Evolutionary conservation across 192 early-diverging fungal genomes (phyloP).

Genomic region (Coemansia sp.): DNA sequence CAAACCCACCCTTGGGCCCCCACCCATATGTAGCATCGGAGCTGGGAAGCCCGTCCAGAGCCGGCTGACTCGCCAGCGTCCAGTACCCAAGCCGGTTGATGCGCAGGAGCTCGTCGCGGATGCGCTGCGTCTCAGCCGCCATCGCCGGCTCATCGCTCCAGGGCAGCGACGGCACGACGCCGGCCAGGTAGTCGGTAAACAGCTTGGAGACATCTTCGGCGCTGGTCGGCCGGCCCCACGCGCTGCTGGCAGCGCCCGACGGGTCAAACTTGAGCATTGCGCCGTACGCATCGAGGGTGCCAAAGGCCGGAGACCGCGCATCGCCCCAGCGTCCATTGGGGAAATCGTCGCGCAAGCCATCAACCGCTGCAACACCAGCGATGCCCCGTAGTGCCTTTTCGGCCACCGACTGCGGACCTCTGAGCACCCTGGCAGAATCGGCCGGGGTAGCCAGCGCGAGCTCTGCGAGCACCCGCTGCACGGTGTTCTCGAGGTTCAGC

Average conservation of each 20-base stretch:
- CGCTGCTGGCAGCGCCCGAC: conserved; percentile 57
- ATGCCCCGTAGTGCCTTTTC: too few relatives aligned
- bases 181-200: conserved; percentile 78
- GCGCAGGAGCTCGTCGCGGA: conserved; percentile 62
- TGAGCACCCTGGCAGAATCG: too few relatives aligned
- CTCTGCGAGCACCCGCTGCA: conserved; percentile 76
- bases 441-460: too few relatives aligned
- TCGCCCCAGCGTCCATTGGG: conserved; percentile 99
- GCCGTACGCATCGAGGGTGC: conserved; percentile 78
- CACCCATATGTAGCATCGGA: conserved; percentile 79
- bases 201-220: conserved; percentile 62
- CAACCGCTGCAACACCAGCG: conserved; percentile 12
- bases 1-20: conserved; percentile 95
- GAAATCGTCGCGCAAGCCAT: conserved; percentile 97
- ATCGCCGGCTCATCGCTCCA: conserved; percentile 90
- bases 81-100: conserved; percentile 80
- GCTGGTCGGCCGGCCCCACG: conserved; percentile 74
- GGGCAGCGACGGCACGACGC: conserved; percentile 72
- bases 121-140: conserved; percentile 64
- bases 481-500: conserved; percentile 84
- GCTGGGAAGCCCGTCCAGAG: conserved; percentile 82
- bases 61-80: conserved; percentile 95
- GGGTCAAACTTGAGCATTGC: conserved; percentile 69
- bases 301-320: conserved; percentile 86
- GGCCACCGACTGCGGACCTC: too few relatives aligned